Percentiles rank a stretch among this genome's conserved stretches.
Evolutionary conservation across 73 alveolate species (phyloP).

Genomic region (Stentor roeselii): DNA sequence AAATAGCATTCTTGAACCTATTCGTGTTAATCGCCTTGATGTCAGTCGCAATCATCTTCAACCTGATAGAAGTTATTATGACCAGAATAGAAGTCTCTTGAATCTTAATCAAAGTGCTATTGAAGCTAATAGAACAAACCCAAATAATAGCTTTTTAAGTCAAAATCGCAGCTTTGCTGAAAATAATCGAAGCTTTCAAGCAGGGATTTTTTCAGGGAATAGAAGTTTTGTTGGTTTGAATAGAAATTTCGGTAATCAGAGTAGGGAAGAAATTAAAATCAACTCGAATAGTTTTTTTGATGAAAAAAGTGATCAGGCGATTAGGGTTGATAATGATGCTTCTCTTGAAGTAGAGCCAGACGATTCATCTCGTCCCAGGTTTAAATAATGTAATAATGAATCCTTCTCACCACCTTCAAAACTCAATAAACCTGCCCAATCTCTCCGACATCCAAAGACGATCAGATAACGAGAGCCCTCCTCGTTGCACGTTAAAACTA

Average conservation of each 20-base stretch:
- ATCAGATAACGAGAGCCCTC: background rate
- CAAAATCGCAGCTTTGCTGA: conserved; percentile 7
- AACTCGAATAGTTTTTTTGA: background rate
- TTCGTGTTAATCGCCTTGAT: background rate
- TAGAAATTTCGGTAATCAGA: too few relatives aligned
- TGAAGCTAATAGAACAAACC: background rate
- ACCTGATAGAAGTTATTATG: background rate
- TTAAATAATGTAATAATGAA: background rate
- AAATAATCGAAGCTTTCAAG: too few relatives aligned
- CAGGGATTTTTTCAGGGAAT: background rate
- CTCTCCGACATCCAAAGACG: too few relatives aligned
- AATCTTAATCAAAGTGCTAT: too few relatives aligned
- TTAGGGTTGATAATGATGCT: background rate
- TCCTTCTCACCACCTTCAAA: background rate
- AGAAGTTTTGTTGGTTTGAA: background rate
- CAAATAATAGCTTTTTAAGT: background rate
- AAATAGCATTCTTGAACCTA: background rate
- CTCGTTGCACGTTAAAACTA: background rate
- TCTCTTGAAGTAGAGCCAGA: background rate
- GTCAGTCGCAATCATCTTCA: background rate
- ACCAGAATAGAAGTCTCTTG: background rate
- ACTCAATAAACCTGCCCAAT: background rate
- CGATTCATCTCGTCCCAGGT: background rate
- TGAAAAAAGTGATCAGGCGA: background rate
- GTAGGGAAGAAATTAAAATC: background rate